Evolutionary conservation across 2,329 filamentous ascomycete species (phyloP), one percentile per base, ranked within the genome.

Genomic region (Albophoma yamanashiensis): DNA sequence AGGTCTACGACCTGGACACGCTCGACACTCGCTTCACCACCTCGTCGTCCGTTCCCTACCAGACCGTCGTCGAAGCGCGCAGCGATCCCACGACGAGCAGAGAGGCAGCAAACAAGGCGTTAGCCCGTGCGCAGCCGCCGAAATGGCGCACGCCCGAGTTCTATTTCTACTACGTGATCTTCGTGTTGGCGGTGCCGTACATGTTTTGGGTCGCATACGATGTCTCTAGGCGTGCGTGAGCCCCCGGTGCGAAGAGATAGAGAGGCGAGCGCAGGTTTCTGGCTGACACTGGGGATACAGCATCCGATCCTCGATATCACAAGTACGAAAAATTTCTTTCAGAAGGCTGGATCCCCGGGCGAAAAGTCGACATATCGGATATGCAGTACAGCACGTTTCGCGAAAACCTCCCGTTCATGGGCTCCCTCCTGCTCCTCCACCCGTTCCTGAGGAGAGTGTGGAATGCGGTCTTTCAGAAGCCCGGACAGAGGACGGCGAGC

Each of bases 131-230:
- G 59, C 79, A 82, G 62, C 83, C 85, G 42, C 82, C 92, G 52
- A 88, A 83, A 86, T 99, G 93, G 93, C 84, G 81, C 31, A 95
- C 92, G 0, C 81, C 82, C 3, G 94, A 99, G 75, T 97, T 94
- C 76, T 88, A 85, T 71, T 67, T 92, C 59, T 97, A 99, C 77
- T 89, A 87, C 66, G 56, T 88, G 25, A 75, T 90, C 65, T 83
- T 97, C 67, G 63, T 81, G 38, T 70, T 83, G 7, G 80, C 79
- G 59, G 80, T 97, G 34, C 91, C 91, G 11, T 82, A 86, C 68
- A 99, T 99, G 92, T 91, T 96, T 75, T 96, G 91, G 79, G 80
- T 88, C n/a, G 87, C 89, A 12, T 89, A 92, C 66, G 84, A 90
- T 75, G 91, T 96, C 55, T 99, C 94, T 31, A 83, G 87, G 75